phyloP scores from a whole-genome alignment of 2,329 filamentous ascomycete species.

The Escovopsis weberi region DNA sequence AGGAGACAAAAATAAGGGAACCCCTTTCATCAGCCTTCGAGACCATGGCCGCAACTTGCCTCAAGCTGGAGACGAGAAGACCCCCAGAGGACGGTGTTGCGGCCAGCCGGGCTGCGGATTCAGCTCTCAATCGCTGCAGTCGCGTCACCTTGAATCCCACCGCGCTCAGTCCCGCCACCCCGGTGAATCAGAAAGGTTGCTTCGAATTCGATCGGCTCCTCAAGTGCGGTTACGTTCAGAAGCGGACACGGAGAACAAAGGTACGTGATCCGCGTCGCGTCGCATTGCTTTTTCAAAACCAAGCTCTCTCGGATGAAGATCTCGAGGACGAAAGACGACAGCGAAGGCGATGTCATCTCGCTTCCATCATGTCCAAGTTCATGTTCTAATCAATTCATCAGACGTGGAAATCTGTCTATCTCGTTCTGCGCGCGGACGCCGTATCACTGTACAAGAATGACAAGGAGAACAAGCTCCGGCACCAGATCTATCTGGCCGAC shows the following conservation, averaged over 20 bases:
- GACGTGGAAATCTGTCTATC: conserved; percentile 80
- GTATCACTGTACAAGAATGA: conserved; percentile 89
- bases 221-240: conserved; percentile 74
- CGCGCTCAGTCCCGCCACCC: conserved; percentile 3
- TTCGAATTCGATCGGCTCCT: conserved; percentile 92
- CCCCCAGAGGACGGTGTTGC: conserved; percentile 1
- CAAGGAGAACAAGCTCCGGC: conserved; percentile 75
- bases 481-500: conserved; percentile 78
- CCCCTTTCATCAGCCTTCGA: conserved; percentile 1
- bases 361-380: background rate
- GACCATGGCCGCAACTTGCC: conserved; percentile 4
- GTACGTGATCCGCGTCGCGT: conserved; percentile 31
- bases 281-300: too few relatives aligned
- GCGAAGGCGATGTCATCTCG: too few relatives aligned
- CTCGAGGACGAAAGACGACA: too few relatives aligned
- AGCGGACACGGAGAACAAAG: conserved; percentile 89
- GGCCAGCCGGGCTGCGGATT: conserved; percentile 1
- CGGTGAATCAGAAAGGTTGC: conserved; percentile 85
- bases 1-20: too few relatives aligned
- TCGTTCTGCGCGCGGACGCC: conserved; percentile 80
- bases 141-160: too few relatives aligned
- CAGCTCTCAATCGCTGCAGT: conserved; percentile 4
- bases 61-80: conserved; percentile 2
- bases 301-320: too few relatives aligned
- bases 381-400: too few relatives aligned